Percentiles rank a stretch among this genome's conserved stretches.
Conservation (phyloP, 2,329 filamentous ascomycete genomes). For the Xylaria multiplex region DNA sequence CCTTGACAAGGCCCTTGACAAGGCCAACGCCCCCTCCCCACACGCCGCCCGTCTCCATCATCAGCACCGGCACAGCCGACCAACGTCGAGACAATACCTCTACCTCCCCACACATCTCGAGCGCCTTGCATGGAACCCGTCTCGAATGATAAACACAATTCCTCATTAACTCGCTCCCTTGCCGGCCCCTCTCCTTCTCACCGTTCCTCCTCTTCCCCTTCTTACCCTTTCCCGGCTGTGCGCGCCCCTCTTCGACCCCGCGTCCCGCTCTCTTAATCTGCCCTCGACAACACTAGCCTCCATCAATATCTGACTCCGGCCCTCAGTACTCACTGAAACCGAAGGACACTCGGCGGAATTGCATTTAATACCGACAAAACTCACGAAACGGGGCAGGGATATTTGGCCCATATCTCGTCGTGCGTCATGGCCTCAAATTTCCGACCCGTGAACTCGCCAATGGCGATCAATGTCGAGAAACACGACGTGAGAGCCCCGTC, state of each 20-base stretch:
- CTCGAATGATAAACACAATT: constrained; percentile 45
- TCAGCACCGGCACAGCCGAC: constrained; percentile 23
- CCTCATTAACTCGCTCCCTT: constrained; percentile 30
- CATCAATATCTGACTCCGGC: constrained; percentile 27
- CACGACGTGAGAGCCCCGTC: constrained; percentile 45
- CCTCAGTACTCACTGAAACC: constrained; percentile 10
- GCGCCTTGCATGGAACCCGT: constrained; percentile 34
- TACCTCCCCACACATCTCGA: constrained; percentile 24
- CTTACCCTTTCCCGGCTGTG: constrained; percentile 6
- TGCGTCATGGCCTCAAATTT: constrained; percentile 59
- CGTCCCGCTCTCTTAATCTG: constrained; percentile 31
- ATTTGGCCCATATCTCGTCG: background rate
- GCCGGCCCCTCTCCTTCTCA: constrained; percentile 24
- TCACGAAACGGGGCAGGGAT: constrained; percentile 1
- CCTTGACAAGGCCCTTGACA: constrained; percentile 37
- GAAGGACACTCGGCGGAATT: constrained; percentile 2
- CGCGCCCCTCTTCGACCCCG: constrained; percentile 26
- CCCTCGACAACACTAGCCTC: constrained; percentile 38
- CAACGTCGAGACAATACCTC: constrained; percentile 17
- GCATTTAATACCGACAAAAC: constrained; percentile 7
- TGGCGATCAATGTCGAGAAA: constrained; percentile 45
- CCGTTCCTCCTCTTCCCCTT: background rate
- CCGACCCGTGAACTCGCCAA: constrained; percentile 59
- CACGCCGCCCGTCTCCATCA: constrained; percentile 38
- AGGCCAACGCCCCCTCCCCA: constrained; percentile 37